These are phyloP conservation scores for Musa acuminata DNA, from an alignment of 176 grass and related monocot genomes.

Conservation along the genomic window DNA sequence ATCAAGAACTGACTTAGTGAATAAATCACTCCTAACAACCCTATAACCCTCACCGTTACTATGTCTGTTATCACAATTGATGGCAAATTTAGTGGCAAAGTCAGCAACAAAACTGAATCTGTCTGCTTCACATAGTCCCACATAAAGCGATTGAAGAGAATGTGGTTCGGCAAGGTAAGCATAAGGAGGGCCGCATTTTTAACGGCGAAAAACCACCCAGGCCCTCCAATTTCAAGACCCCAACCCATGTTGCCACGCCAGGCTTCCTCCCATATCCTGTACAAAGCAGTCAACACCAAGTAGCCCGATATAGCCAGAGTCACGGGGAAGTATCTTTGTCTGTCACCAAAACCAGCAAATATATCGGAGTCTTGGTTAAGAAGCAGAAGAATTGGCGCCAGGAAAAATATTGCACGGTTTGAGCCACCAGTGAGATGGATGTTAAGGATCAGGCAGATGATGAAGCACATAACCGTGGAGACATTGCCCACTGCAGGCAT, in stretches of 20 bases:
- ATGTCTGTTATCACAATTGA: slow-evolving; percentile 85
- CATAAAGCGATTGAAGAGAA: slow-evolving; percentile 97
- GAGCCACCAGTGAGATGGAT: slow-evolving; percentile 78
- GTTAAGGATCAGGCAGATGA: slow-evolving; percentile 86
- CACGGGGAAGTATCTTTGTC: slow-evolving; percentile 93
- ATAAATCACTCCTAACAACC: slow-evolving; percentile 86
- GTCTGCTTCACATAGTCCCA: slow-evolving; percentile 98
- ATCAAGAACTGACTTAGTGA: slow-evolving; percentile 76
- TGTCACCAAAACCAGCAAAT: slow-evolving; percentile 80
- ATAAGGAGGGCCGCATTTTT: slow-evolving; percentile 77
- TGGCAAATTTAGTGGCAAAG: slow-evolving; percentile 84
- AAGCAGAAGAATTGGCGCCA: slow-evolving; percentile 84
- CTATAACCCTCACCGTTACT: slow-evolving; percentile 72
- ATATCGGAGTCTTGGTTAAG: slow-evolving; percentile 98
- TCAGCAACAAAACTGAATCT: slow-evolving; percentile 72
- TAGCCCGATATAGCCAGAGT: slow-evolving; percentile 60
- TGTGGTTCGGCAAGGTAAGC: slow-evolving; percentile 85
- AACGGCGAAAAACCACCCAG: slow-evolving; percentile 77
- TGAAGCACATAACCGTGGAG: slow-evolving; percentile 68
- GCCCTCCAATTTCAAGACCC: slow-evolving; percentile 72
- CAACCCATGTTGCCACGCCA: slow-evolving; percentile 58
- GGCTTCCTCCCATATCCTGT: slow-evolving; percentile 77
- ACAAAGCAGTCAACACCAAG: slow-evolving; percentile 71
- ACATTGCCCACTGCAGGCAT: slow-evolving; percentile 96
- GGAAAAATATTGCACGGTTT: slow-evolving; percentile 88